Percentiles rank a stretch among this genome's conserved stretches.
Evolutionary conservation across 306 rosid genomes (phyloP).

Genomic region (Cicer chorassanicum): DNA sequence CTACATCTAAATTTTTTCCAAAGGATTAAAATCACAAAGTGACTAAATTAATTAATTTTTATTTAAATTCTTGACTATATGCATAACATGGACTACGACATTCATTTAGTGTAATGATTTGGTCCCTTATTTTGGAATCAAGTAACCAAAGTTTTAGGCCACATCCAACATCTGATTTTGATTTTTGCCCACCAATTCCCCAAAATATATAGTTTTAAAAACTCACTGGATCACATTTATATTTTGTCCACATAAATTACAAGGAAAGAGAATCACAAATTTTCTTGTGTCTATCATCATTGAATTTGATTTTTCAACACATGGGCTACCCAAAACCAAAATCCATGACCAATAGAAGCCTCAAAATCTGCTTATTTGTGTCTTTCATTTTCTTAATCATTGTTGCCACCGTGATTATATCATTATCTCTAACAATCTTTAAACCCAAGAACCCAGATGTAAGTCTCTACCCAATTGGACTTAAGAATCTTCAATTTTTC

Average conservation of each 20-base stretch:
- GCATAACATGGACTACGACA: background rate
- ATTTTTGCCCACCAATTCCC: slow-evolving; percentile 20
- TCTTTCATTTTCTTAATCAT: slow-evolving; percentile 42
- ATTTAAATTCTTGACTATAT: background rate
- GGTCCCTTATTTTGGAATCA: slow-evolving; percentile 3
- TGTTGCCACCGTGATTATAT: slow-evolving; percentile 11
- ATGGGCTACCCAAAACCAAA: slow-evolving; percentile 10
- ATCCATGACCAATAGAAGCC: slow-evolving; percentile 39
- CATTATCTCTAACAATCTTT: slow-evolving; percentile 52
- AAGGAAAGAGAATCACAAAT: background rate
- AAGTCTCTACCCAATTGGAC: slow-evolving; percentile 33
- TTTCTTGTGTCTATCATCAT: background rate
- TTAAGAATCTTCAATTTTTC: slow-evolving; percentile 33
- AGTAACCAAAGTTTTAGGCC: slow-evolving; percentile 42
- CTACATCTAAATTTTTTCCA: too few species aligned
- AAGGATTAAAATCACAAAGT: too few species aligned
- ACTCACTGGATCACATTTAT: slow-evolving; percentile 10
- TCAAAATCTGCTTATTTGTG: slow-evolving; percentile 47
- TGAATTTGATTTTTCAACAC: background rate
- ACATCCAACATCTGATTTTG: slow-evolving; percentile 39
- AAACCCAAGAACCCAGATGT: slow-evolving; percentile 53
- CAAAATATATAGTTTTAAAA: background rate
- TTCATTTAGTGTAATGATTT: background rate
- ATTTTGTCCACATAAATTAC: background rate
- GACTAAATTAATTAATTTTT: too few species aligned